Evolutionary conservation across 2,329 filamentous ascomycete species (phyloP), one percentile per base, ranked within the genome.

Genomic region (Salinomyces thailandicus): DNA sequence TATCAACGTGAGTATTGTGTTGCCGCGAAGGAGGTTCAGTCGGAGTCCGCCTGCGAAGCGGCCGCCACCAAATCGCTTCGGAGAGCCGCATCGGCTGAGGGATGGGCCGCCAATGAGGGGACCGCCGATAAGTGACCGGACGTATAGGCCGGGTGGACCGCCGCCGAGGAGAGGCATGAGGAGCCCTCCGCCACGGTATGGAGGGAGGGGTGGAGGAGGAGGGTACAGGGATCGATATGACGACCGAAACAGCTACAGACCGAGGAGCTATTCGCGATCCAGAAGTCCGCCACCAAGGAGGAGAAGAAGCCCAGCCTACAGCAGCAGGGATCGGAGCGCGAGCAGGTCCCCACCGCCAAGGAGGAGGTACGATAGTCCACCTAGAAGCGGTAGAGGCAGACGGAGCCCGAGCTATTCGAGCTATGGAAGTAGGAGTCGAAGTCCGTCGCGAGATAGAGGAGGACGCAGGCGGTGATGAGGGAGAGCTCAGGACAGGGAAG

Each of bases 1-100:
- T 26, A 79, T 95, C 53, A 81, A 81, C 53, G 87, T 95, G 33
- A 91, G 84, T 30, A 91, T 95, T 47, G 85, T 94, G 17, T 69
- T 93, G 22, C 85, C 85, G 0, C 76, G 82, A 33, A 78, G 82
- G 52, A 85, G 85, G 50, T 84, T 94, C 53, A 87, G 84, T 5
- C 77, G 77, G 13, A 77, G 81, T 31, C 87, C 87, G 12, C 85
- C 85, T 1, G 73, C 73, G 4, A 76, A 81, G 35, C 73, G 79
- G 34, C 77, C 49, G 67, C 75, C 54, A 66, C 77, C 41, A 61
- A 73, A 53, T 46, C 52, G 48, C 31, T 63, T 56, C 44, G 64
- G 63, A 20, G 64, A 67, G 30, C 65, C 57, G 17, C 48, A 54
- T 33, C 43, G 57, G 11, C 53, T 55, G 34, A 40, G 56, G 14